Percentiles rank a stretch among this genome's conserved stretches.
These are phyloP conservation scores for Primulina eburnea DNA, from an alignment of 257 asterid species.

Conservation along the genomic window DNA sequence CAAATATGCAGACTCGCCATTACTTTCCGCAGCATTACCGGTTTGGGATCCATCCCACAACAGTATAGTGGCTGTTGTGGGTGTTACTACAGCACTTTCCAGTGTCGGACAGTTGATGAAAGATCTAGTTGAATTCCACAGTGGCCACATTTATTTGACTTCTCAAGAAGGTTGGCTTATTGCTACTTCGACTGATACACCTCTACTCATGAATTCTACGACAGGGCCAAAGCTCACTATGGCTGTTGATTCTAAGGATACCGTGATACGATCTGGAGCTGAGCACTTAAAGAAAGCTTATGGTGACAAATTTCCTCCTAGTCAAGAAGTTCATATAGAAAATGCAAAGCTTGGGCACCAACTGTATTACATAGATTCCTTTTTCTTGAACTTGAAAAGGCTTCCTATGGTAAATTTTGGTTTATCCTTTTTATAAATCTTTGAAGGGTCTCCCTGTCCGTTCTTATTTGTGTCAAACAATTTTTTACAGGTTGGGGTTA, in stretches of 20 bases:
- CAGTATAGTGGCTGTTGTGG: conserved; percentile 86
- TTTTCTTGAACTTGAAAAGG: conserved; percentile 80
- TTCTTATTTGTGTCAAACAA: not conserved
- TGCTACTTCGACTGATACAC: conserved; percentile 76
- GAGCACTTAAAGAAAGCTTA: conserved; percentile 55
- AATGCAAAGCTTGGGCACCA: conserved; percentile 65
- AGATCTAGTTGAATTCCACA: conserved; percentile 82
- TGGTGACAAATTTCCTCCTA: conserved; percentile 54
- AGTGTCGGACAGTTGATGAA: conserved; percentile 92
- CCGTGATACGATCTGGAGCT: conserved; percentile 73
- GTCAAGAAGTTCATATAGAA: conserved; percentile 79
- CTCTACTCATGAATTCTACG: conserved; percentile 61
- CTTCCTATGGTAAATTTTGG: conserved; percentile 74
- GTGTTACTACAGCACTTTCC: conserved; percentile 83
- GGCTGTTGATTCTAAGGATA: conserved; percentile 71
- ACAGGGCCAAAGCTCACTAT: conserved; percentile 67
- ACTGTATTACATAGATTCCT: conserved; percentile 75
- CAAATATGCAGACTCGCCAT: conserved; percentile 73
- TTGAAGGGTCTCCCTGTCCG: not conserved
- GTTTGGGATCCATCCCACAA: conserved; percentile 69
- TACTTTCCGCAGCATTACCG: conserved; percentile 90
- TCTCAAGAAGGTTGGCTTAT: conserved; percentile 94
- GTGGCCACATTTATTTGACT: conserved; percentile 85
- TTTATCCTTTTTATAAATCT: not conserved
- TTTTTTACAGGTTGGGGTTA: conserved; percentile 74